phyloP scores from a whole-genome alignment of 352 stramenopile genomes.

The Phytophthora pluvialis region DNA sequence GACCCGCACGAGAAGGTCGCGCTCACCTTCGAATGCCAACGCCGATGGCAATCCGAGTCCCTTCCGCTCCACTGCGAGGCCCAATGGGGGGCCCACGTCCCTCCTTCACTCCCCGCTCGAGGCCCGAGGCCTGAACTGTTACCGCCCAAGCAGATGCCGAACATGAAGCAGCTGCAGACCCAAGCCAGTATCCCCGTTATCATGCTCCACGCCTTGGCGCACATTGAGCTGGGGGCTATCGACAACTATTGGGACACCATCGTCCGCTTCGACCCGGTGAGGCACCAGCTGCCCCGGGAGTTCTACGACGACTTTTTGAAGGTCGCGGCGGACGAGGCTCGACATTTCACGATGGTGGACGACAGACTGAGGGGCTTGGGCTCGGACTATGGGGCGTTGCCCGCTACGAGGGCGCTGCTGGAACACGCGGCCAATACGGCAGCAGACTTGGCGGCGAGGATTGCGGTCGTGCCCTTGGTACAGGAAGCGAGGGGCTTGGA shows the following conservation, averaged over 20 bases:
- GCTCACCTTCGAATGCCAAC: constrained; percentile 66
- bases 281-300: constrained; percentile 49
- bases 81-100: constrained; percentile 40
- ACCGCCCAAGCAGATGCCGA: constrained; percentile 76
- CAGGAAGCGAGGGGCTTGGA: constrained; percentile 83
- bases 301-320: constrained; percentile 84
- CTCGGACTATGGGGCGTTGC: constrained; percentile 71
- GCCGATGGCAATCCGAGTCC: constrained; percentile 44
- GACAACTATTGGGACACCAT: constrained; percentile 92
- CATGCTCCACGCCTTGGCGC: constrained; percentile 85
- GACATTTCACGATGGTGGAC: constrained; percentile 85
- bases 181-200: constrained; percentile 59
- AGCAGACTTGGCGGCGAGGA: constrained; percentile 63
- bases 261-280: constrained; percentile 72
- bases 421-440: constrained; percentile 80
- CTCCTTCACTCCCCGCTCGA: constrained; percentile 59
- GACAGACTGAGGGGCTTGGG: constrained; percentile 62
- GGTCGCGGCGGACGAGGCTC: constrained; percentile 75
- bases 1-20: constrained; percentile 67
- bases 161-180: constrained; percentile 67
- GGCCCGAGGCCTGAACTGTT: constrained; percentile 54
- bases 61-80: constrained; percentile 46
- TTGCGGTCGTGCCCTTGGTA: constrained; percentile 83
- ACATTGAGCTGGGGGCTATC: constrained; percentile 88
- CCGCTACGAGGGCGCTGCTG: constrained; percentile 69